Conservation (phyloP, 2,329 filamentous ascomycete species). For the Pyrenophora tritici-repentis region DNA sequence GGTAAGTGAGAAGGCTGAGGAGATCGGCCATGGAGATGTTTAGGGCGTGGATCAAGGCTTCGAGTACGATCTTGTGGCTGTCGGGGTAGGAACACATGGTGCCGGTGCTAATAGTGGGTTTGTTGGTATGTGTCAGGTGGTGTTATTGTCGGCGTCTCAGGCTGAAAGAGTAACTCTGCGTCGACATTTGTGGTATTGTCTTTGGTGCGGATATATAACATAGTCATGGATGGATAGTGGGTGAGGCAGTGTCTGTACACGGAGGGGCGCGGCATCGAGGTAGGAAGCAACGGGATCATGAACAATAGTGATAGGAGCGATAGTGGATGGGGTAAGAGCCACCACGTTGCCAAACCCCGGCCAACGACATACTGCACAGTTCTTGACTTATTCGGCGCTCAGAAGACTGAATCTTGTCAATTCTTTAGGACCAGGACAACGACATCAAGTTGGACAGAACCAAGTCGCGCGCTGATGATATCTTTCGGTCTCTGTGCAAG, state of each 20-base stretch:
- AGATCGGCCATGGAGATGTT: conserved; percentile 8
- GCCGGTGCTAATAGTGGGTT: neutral
- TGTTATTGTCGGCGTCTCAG: too few species aligned
- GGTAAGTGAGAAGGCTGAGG: neutral
- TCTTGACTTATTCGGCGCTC: too few species aligned
- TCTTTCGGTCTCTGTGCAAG: too few species aligned
- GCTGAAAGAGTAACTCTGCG: neutral
- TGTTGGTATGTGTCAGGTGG: neutral
- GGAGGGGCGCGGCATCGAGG: neutral
- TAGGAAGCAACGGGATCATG: neutral
- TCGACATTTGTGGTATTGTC: neutral
- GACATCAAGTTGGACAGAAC: too few species aligned
- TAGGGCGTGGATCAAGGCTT: conserved; percentile 3
- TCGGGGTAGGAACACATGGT: conserved; percentile 2
- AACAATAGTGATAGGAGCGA: neutral
- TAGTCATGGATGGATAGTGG: neutral
- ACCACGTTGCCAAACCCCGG: neutral
- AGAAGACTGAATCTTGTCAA: too few species aligned
- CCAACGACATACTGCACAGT: too few species aligned
- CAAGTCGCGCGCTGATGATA: too few species aligned
- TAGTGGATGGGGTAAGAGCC: neutral
- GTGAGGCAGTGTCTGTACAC: neutral
- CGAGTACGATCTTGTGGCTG: conserved; percentile 3
- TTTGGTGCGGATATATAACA: neutral
- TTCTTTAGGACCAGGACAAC: too few species aligned